Base-by-base conservation (phyloP, 805 yeast species). In the Schwanniomyces polymorphus region DNA sequence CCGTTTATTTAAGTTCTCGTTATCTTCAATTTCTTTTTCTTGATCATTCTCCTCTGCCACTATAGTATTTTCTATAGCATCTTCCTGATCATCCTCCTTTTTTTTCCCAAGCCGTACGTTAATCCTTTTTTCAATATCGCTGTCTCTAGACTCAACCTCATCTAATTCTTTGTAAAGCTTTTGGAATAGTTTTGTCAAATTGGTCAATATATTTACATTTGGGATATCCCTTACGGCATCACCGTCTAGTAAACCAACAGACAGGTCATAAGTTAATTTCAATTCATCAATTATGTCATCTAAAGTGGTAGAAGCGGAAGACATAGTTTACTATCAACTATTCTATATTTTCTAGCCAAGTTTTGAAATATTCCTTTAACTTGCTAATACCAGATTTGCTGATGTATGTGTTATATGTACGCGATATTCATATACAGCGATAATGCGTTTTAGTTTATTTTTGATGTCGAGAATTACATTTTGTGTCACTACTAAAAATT, bases 231-330 rank as follows among this genome's bases (percentile, higher is more conserved):
- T 66, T 0, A 80, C 70, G 5, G 74, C 57, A 16, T 80, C 84
- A 0, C 91, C 91, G 53, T 77, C 83, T 21, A 86, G 63, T 44
- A 80, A 63, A 1, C 91, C 91, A 14, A 78, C 69, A 34, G 80
- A 78, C 4, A 78, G 68, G 55, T 85, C 88, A 57, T 80, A 85
- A 0, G 79, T 66, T 44, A 86, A 61, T 41, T 75, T 71, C 33
- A 84, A 63, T 51, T 79, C 81, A 40, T 68, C 67, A 45, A 85
- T 65, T 11, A 86, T 76, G 45, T 79, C 78, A 26, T 75, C 75
- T 43, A 86, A 59, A 7, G 72, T 65, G 4, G 76, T 72, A 5
- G 77, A 65, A 10, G 77, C 75, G 6, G 68, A 57, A 41, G 56
- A 59, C 34, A 35, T 35, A 18, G 44, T 52, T n/a, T n/a, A n/a